A percentile compares a stretch with the other conserved stretches of the same genome.
These are phyloP conservation scores for Pseudogymnoascus sp. DNA, from an alignment of 2,329 filamentous ascomycete species.

Conservation along the genomic window DNA sequence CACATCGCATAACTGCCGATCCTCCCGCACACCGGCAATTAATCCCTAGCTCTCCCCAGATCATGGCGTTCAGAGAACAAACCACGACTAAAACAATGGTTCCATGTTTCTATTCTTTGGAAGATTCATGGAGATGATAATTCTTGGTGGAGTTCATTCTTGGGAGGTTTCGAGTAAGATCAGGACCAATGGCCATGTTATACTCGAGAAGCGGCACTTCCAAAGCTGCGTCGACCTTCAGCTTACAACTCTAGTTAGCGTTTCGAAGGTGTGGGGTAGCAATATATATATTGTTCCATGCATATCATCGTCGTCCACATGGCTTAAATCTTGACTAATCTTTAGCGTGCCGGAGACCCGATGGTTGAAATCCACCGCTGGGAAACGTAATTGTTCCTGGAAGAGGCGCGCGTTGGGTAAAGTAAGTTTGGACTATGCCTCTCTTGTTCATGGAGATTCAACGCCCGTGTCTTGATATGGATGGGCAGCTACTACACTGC, in stretches of 20 bases:
- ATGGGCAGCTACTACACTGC: background rate
- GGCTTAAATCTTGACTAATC: constrained; percentile 1
- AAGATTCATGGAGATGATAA: background rate
- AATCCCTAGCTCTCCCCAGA: constrained; percentile 2
- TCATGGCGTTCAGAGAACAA: background rate
- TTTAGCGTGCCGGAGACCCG: background rate
- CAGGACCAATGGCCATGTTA: background rate
- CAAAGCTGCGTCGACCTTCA: background rate
- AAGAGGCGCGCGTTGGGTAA: background rate
- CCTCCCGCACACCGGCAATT: background rate
- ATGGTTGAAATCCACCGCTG: background rate
- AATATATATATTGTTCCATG: constrained; percentile 10
- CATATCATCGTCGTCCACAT: background rate
- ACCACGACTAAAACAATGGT: background rate
- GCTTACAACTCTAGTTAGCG: background rate
- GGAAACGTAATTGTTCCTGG: background rate
- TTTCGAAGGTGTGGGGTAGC: constrained; percentile 9
- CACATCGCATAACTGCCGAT: constrained; percentile 9
- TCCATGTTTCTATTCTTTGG: background rate
- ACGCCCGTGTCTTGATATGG: background rate
- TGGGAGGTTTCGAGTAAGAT: background rate
- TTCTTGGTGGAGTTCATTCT: background rate
- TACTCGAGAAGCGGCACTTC: background rate
- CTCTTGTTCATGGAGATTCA: background rate
- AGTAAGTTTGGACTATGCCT: background rate